Evolutionary conservation across 2,329 filamentous ascomycete species (phyloP).

Genomic region (Bertia moriformis): DNA sequence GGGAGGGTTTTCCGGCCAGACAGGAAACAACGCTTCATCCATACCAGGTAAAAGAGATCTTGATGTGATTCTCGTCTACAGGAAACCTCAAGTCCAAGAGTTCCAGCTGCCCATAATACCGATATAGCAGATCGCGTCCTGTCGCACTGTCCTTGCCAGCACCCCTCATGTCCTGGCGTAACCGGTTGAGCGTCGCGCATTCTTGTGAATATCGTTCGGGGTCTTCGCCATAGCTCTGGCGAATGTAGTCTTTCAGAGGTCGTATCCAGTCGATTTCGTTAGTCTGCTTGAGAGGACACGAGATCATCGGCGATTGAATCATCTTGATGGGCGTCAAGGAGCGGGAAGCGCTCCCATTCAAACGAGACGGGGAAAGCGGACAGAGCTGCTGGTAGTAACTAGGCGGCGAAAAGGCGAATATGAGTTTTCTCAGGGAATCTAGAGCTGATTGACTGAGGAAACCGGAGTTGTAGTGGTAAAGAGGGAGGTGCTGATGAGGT

Average conservation of each 20-base stretch:
- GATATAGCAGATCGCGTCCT: slow-evolving; percentile 81
- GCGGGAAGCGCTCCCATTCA: slow-evolving; percentile 16
- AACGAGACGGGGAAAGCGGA: slow-evolving; percentile 12
- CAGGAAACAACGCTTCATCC: slow-evolving; percentile 7
- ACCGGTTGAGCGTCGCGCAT: slow-evolving; percentile 80
- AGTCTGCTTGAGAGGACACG: slow-evolving; percentile 78
- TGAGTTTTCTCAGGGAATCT: too few species aligned
- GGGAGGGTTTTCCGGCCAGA: not conserved
- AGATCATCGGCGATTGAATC: slow-evolving; percentile 88
- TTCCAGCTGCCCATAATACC: slow-evolving; percentile 96
- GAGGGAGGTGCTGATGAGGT: too few species aligned
- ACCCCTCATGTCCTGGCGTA: slow-evolving; percentile 96
- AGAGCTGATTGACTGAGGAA: too few species aligned
- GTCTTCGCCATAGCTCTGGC: slow-evolving; percentile 87
- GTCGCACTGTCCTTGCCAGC: slow-evolving; percentile 93
- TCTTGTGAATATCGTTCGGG: slow-evolving; percentile 92
- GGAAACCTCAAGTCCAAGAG: slow-evolving; percentile 87
- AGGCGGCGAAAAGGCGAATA: too few species aligned
- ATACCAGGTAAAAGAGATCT: slow-evolving; percentile 96
- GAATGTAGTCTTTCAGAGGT: slow-evolving; percentile 85
- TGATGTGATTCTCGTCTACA: slow-evolving; percentile 97
- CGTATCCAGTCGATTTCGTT: slow-evolving; percentile 97
- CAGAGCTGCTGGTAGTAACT: not conserved
- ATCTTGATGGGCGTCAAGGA: slow-evolving; percentile 27
- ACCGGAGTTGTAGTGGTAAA: too few species aligned